Evolutionary conservation across 441 rosid genomes (phyloP).

Genomic region (Arabidopsis lyrata): DNA sequence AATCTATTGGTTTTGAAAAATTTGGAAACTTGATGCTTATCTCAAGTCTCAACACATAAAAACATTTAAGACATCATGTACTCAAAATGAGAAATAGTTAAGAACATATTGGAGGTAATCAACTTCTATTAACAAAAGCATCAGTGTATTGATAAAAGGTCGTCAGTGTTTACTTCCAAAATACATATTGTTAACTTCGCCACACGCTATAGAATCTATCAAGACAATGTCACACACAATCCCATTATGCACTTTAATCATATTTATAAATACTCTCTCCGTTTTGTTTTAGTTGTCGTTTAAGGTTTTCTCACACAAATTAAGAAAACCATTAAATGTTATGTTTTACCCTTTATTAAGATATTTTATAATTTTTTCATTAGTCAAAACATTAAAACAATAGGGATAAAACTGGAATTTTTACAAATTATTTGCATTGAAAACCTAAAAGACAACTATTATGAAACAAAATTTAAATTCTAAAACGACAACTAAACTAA

Average conservation of each 20-base stretch:
- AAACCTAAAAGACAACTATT: too few species aligned
- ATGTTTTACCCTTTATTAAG: too few species aligned
- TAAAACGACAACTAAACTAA: too few species aligned
- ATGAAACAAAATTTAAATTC: too few species aligned
- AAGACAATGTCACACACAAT: slow-evolving; percentile 38
- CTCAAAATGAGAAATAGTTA: slow-evolving; percentile 1
- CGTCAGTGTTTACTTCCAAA: slow-evolving; percentile 15
- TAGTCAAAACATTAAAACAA: too few species aligned
- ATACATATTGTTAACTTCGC: slow-evolving; percentile 28
- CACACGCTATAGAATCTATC: slow-evolving; percentile 33
- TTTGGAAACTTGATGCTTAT: background rate
- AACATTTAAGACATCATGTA: background rate
- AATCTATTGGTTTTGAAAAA: background rate
- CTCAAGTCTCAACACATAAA: too few species aligned
- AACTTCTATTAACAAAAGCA: background rate
- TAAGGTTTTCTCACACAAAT: too few species aligned
- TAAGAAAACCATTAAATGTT: too few species aligned
- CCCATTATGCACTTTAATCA: slow-evolving; percentile 34
- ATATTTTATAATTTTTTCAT: too few species aligned
- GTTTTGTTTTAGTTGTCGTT: too few species aligned
- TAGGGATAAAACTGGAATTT: too few species aligned
- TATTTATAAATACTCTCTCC: slow-evolving; percentile 24
- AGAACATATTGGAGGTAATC: background rate
- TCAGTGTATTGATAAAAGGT: slow-evolving; percentile 15
- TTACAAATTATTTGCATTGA: too few species aligned